Conservation (phyloP, 805 yeast species). For the Hanseniaspora pseudoguilliermondii region DNA sequence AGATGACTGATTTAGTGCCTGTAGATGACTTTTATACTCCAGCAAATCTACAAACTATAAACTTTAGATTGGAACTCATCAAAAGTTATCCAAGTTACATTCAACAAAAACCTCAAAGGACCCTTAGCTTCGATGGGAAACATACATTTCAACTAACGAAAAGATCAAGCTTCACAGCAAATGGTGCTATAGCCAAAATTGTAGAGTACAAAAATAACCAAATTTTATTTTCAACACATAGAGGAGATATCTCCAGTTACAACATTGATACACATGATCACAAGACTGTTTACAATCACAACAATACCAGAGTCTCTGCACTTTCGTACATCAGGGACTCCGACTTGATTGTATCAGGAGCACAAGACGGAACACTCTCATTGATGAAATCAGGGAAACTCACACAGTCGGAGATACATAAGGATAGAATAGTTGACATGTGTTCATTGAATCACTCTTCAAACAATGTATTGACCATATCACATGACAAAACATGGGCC, state of each 20-base stretch:
- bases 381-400: background rate
- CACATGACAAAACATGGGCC: conserved; percentile 7
- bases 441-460: background rate
- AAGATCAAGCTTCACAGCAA: background rate
- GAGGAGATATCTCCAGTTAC: background rate
- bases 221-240: background rate
- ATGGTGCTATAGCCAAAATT: conserved; percentile 4
- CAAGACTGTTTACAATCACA: background rate
- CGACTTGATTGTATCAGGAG: background rate
- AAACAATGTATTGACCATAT: background rate
- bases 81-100: background rate
- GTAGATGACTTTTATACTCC: conserved; percentile 74
- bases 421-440: background rate
- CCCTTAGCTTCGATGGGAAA: background rate
- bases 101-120: background rate
- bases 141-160: background rate
- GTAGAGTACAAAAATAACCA: background rate
- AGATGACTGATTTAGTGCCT: background rate
- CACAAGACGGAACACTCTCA: background rate
- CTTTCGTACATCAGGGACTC: background rate
- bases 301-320: conserved; percentile 6
- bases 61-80: conserved; percentile 42
- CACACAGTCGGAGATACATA: background rate
- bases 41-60: conserved; percentile 42
- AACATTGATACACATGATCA: background rate